Conservation (phyloP, 2,329 filamentous ascomycete genomes). For the Thelonectria rubi region DNA sequence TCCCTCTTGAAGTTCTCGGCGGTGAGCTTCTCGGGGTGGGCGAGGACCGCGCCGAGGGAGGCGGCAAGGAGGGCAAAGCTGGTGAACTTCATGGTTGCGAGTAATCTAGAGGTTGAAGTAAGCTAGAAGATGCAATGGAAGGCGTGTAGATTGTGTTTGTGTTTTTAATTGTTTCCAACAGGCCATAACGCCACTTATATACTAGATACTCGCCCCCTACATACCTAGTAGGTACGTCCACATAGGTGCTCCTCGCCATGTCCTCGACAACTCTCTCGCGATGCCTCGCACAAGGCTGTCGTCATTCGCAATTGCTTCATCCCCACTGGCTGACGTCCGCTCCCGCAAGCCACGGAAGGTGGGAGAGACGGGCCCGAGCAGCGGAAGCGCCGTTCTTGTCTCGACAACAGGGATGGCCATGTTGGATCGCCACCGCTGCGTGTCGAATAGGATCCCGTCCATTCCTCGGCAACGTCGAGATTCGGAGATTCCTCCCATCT, state of each 20-base stretch:
- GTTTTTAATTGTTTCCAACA: not conserved
- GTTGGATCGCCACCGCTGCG: not conserved
- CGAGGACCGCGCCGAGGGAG: conserved; percentile 10
- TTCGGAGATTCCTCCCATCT: not conserved
- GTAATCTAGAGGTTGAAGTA: too few relatives aligned
- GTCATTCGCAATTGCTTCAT: conserved; percentile 12
- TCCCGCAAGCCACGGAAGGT: not conserved
- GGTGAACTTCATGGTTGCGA: conserved; percentile 16
- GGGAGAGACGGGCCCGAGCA: not conserved
- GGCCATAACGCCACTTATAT: not conserved
- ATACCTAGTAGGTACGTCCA: not conserved
- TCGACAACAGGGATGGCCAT: not conserved
- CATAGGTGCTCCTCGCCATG: not conserved
- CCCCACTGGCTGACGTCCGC: conserved; percentile 14
- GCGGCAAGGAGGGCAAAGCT: conserved; percentile 10
- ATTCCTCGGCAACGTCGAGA: not conserved
- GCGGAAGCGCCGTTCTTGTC: not conserved
- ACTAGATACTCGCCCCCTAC: not conserved
- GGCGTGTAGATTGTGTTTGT: not conserved
- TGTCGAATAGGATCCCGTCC: not conserved
- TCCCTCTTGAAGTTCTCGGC: conserved; percentile 17
- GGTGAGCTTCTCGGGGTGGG: conserved; percentile 16
- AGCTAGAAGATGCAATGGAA: not conserved
- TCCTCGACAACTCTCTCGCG: not conserved
- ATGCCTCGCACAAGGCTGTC: not conserved